Percentiles rank a stretch among this genome's conserved stretches.
phyloP scores from a whole-genome alignment of 495 filamentous ascomycete genomes.

The Penicillium coprophilum region DNA sequence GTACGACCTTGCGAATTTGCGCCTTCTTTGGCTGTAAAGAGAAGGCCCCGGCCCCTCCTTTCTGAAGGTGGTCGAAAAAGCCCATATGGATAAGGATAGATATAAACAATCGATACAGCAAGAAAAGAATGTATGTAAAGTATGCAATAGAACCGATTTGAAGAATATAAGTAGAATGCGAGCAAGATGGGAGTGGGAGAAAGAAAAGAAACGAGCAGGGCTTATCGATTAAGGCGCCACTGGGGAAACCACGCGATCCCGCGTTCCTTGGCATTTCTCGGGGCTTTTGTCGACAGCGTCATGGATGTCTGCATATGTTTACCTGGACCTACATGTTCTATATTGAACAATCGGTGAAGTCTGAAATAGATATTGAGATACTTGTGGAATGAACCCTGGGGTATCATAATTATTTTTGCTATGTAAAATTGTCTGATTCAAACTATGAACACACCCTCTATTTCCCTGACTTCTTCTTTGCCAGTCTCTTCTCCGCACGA shows the following conservation, averaged over 20 bases:
- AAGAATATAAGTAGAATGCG: conserved; percentile 23
- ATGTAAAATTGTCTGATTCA: conserved; percentile 11
- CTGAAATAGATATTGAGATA: not conserved
- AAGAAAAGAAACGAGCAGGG: conserved; percentile 17
- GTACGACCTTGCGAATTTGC: conserved; percentile 50
- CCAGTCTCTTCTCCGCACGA: conserved; percentile 79
- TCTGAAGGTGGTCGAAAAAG: conserved; percentile 57
- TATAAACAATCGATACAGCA: conserved; percentile 27
- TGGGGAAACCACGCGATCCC: conserved; percentile 22
- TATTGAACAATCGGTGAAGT: not conserved
- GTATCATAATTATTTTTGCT: conserved; percentile 24
- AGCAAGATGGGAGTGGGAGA: conserved; percentile 7
- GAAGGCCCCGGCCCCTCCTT: conserved; percentile 49
- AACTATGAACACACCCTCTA: conserved; percentile 24
- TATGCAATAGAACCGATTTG: conserved; percentile 6
- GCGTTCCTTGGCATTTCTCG: conserved; percentile 7
- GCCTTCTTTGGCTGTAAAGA: conserved; percentile 52
- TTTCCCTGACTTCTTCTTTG: conserved; percentile 57
- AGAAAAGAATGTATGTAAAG: conserved; percentile 9
- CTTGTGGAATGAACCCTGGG: conserved; percentile 10
- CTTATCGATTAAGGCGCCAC: conserved; percentile 35
- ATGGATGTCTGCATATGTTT: not conserved
- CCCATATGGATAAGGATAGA: conserved; percentile 41
- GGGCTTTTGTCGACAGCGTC: not conserved
- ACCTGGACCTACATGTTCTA: not conserved